Base-by-base conservation (phyloP, 2,329 filamentous ascomycete species). In the Phialophora chinensis region DNA sequence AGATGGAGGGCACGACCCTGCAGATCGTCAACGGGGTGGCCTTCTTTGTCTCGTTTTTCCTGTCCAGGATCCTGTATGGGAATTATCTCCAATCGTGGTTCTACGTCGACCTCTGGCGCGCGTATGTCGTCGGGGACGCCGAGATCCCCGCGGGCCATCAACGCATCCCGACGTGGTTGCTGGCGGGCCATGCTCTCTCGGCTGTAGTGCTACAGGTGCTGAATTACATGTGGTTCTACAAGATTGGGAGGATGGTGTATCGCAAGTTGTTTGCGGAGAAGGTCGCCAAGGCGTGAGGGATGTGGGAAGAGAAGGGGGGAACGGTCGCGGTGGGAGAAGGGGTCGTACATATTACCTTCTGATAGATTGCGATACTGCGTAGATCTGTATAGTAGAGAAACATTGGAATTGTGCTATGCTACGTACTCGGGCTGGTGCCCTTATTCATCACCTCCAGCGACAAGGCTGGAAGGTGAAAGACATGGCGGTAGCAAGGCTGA, bases 171-270 rank as follows among this genome's bases (percentile, higher is more conserved):
- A 44, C 33, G 14, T 58, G 55, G 55, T n/a, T 58, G 23, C 33
- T 58, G 20, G 55, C 33, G 5, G 38, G 55, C 7, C 33, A 58
- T 25, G 33, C 35, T 6, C 33, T 58, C 14, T 35, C 55, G 55
- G 33, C 55, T n/a, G 12, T 59, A 6, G 44, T 27, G 38, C 14
- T 47, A 0, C 38, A 31, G 25, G 33, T 31, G 38, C 23, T 59
- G 56, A 59, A 59, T 20, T 29, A 59, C 38, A n/a, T 49, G 38
- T 59, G 56, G 56, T 49, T 49, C 25, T 59, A 59, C 56, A 59
- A 59, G 56, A 59, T 59, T n/a, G 44, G 56, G 1, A 44, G 56
- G 56, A 29, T 7, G 17, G 56, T 59, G n/a, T 31, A 23, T 47
- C 25, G 56, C 5, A 59, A 59, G 56, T 23, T 59, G n/a, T 59